These are phyloP conservation scores for Cystobasidiaceae sp. DNA, from an alignment of 1,284 basidiomycete genomes.

Conservation along the genomic window DNA sequence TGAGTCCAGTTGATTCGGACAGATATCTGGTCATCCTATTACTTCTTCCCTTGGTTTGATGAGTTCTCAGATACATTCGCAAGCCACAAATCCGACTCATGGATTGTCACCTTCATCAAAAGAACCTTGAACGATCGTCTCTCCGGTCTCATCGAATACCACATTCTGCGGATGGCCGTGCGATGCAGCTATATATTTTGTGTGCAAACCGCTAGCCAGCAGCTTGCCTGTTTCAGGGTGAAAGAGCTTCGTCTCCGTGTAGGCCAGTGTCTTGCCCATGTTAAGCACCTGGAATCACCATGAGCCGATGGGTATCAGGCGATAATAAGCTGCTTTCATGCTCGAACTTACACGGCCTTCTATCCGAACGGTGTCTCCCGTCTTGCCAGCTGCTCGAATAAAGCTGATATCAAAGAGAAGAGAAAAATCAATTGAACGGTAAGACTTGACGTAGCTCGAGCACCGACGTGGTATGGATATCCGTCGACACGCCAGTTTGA, in stretches of 20 bases:
- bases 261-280: conserved; percentile 73
- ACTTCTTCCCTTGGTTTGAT: no score
- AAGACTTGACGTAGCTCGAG: no score
- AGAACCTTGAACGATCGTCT: conserved; percentile 61
- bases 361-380: conserved; percentile 31
- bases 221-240: conserved; percentile 59
- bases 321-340: no score
- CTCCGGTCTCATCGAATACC: conserved; percentile 71
- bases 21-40: no score
- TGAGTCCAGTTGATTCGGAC: no score
- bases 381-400: conserved; percentile 33
- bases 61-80: no score
- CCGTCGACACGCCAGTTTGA: conserved; percentile 81
- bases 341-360: conserved; percentile 33
- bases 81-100: neutral
- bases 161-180: conserved; percentile 68
- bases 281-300: conserved; percentile 10
- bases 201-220: conserved; percentile 64
- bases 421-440: conserved; percentile 60
- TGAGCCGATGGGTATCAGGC: no score
- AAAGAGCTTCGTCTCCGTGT: conserved; percentile 71
- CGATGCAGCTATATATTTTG: conserved; percentile 79
- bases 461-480: conserved; percentile 77
- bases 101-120: neutral
- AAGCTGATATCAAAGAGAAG: conserved; percentile 58